Percentiles rank a stretch among this genome's conserved stretches.
phyloP scores from a whole-genome alignment of 202 grass and related monocot genomes.

The Saccharum hybrid region DNA sequence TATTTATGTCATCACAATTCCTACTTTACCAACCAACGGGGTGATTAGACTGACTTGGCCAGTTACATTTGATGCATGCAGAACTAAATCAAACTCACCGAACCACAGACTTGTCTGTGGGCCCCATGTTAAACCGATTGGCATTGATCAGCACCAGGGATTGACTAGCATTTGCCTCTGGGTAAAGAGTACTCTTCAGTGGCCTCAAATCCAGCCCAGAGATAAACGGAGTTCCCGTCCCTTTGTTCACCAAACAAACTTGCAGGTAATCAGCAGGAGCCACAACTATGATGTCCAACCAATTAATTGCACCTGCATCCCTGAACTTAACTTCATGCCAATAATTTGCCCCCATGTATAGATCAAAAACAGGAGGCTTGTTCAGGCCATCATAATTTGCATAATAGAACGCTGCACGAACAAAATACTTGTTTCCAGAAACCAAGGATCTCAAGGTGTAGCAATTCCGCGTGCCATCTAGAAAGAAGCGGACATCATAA shows the following conservation, averaged over 20 bases:
- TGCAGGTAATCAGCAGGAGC: conserved; percentile 50
- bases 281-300: conserved; percentile 46
- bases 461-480: conserved; percentile 52
- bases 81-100: conserved; percentile 43
- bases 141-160: conserved; percentile 37
- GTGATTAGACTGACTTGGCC: neutral
- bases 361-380: conserved; percentile 52
- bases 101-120: conserved; percentile 37
- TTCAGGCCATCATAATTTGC: conserved; percentile 60
- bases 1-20: neutral
- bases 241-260: conserved; percentile 61
- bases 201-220: conserved; percentile 60
- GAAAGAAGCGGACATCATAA: conserved; percentile 50
- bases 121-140: conserved; percentile 46
- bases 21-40: neutral
- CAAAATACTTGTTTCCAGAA: conserved; percentile 51
- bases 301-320: neutral
- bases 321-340: conserved; percentile 53
- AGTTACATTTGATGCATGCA: neutral
- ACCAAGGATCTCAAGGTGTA: conserved; percentile 56
- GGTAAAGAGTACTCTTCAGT: conserved; percentile 43
- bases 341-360: conserved; percentile 55
- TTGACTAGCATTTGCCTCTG: conserved; percentile 40
- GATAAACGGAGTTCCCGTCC: conserved; percentile 59
- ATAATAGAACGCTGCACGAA: conserved; percentile 58